Conservation (phyloP, 2,329 filamentous ascomycete genomes). For the Magnaporthiopsis incrustans region DNA sequence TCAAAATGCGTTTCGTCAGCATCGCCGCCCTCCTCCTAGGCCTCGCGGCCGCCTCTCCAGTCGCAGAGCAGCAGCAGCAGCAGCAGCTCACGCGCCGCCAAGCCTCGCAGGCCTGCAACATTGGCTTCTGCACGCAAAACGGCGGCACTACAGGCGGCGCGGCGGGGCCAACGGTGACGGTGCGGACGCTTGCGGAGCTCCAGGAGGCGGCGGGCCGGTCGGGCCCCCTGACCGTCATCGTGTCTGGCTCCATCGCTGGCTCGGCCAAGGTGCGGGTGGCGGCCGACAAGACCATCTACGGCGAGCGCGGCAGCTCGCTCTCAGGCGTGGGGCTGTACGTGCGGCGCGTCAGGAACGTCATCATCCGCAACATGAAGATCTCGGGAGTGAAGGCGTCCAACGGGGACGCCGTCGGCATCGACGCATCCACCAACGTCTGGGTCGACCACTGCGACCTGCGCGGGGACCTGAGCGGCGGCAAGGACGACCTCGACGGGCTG, state of each 20-base stretch:
- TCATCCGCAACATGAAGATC: slow-evolving; percentile 54
- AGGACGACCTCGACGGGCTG: slow-evolving; percentile 64
- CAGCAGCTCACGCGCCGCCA: slow-evolving; percentile 1
- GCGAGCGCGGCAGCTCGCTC: slow-evolving; percentile 28
- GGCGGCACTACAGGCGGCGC: slow-evolving; percentile 45
- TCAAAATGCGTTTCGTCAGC: slow-evolving; percentile 3
- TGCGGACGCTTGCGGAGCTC: slow-evolving; percentile 41
- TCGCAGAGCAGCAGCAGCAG: background rate
- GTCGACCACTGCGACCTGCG: slow-evolving; percentile 61
- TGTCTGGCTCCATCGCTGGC: slow-evolving; percentile 35
- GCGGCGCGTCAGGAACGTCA: slow-evolving; percentile 44
- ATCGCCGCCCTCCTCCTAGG: slow-evolving; percentile 6
- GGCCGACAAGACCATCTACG: slow-evolving; percentile 44
- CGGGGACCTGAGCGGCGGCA: slow-evolving; percentile 49
- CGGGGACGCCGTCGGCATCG: slow-evolving; percentile 53
- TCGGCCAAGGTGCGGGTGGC: slow-evolving; percentile 34
- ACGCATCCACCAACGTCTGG: slow-evolving; percentile 53
- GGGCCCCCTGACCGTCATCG: slow-evolving; percentile 35
- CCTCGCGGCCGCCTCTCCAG: slow-evolving; percentile 1
- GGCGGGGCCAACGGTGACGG: slow-evolving; percentile 46
- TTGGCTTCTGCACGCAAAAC: slow-evolving; percentile 38
- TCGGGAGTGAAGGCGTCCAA: slow-evolving; percentile 45
- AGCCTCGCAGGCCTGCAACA: slow-evolving; percentile 16
- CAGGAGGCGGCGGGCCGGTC: slow-evolving; percentile 39
- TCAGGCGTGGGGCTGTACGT: slow-evolving; percentile 44